Evolutionary conservation across 495 filamentous ascomycete species (phyloP).

Genomic region (Hypoxylon lienhwacheense): DNA sequence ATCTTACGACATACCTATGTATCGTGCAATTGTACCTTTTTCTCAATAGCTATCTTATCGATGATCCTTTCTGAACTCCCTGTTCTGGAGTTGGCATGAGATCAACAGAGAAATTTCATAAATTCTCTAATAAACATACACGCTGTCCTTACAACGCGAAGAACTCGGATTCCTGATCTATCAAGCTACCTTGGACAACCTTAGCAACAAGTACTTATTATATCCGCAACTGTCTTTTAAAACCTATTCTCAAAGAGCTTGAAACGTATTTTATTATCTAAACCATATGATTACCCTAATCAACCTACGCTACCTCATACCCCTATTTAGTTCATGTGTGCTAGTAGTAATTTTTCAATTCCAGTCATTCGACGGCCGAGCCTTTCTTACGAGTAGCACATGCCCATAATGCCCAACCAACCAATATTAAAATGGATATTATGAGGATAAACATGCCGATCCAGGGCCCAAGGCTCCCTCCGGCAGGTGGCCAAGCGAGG

Average conservation of each 20-base stretch:
- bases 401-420: conserved; percentile 12
- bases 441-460: conserved; percentile 13
- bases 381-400: background rate
- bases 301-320: no score
- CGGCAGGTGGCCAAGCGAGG: conserved; percentile 20
- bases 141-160: no score
- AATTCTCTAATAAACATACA: no score
- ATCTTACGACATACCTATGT: background rate
- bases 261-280: background rate
- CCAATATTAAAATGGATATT: background rate
- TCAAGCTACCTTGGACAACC: no score
- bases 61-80: background rate
- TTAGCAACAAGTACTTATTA: no score
- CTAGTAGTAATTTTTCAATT: no score
- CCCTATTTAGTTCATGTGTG: no score
- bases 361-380: background rate
- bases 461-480: conserved; percentile 19
- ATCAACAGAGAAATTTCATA: background rate
- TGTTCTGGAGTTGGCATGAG: background rate
- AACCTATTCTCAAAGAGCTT: background rate
- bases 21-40: conserved; percentile 1
- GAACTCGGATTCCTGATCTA: no score
- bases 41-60: conserved; percentile 1
- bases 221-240: background rate
- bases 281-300: background rate